Evolutionary conservation across 179 eudicot genomes (phyloP), one percentile per base, ranked within the genome.

Genomic region (Silene vulgaris): DNA sequence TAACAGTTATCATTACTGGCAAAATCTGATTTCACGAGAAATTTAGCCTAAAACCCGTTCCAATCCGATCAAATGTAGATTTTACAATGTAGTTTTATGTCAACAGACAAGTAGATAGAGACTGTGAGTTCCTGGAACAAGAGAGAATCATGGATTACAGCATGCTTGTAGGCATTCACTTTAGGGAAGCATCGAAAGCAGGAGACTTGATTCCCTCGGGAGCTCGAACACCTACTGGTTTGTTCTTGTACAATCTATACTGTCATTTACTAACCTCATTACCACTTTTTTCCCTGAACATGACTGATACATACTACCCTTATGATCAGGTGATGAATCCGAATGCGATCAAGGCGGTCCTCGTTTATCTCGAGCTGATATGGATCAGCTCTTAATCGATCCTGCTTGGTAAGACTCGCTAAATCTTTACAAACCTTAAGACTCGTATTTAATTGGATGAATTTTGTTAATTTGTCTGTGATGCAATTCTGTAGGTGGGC

Each of bases 61-160:
- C 26, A 23, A 23, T 23, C 26, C 26, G 26, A 23, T 23, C 26
- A 23, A 23, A 23, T 23, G 26, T 23, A 1, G 26, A 23, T 23
- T 23, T 23, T 23, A 23, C 26, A 23, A 1, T 71, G 0, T 6
- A 57, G 1, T 14, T 17, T 43, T 57, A 8, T 76, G 52, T 62
- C 19, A 61, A 56, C 90, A 93, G 98, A 80, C 98, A 94, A 86
- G 82, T 94, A 5, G 98, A 92, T 69, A 85, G 85, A 79, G 97
- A 94, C 52, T 88, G 93, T 69, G 97, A 95, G 82, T 89, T 95
- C 82, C 93, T 92, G 32, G 97, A 95, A 78, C 94, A 90, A 21
- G 99, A 92, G 81, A 87, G 97, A 80, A 87, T 95, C 4, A 95
- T 95, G 99, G 99, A 92, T 71, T 92, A 95, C 76, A 95, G 97